Evolutionary conservation across 2,329 filamentous ascomycete species (phyloP).

Genomic region (Podosphaera leucotricha): DNA sequence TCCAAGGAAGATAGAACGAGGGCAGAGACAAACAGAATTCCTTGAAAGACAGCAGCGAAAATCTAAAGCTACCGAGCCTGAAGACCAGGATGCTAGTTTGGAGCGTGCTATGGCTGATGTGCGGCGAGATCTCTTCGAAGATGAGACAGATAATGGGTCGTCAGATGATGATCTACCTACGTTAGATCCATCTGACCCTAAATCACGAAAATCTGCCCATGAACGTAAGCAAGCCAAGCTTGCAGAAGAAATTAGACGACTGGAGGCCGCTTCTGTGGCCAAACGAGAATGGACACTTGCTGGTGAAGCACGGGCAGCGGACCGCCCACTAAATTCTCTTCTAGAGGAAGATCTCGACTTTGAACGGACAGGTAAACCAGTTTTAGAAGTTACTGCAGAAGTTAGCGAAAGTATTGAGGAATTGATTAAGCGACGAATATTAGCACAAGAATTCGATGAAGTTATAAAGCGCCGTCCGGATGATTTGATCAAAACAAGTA

Average conservation of each 20-base stretch:
- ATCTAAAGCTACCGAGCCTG: conserved; percentile 17
- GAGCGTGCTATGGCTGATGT: conserved; percentile 70
- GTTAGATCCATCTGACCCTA: conserved; percentile 43
- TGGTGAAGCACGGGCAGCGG: conserved; percentile 63
- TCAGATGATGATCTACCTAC: conserved; percentile 42
- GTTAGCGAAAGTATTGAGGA: conserved; percentile 79
- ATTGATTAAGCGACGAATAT: conserved; percentile 78
- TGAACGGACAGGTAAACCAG: conserved; percentile 80
- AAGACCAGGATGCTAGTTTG: conserved; percentile 40
- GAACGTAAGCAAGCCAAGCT: conserved; percentile 71
- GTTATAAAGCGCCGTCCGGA: conserved; percentile 63
- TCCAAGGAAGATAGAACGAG: conserved; percentile 41
- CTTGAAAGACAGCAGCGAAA: conserved; percentile 18
- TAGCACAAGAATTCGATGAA: conserved; percentile 81
- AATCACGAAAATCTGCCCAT: conserved; percentile 58
- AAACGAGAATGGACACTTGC: conserved; percentile 79
- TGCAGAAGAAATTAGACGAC: conserved; percentile 67
- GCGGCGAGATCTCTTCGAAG: conserved; percentile 74
- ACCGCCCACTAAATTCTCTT: conserved; percentile 73
- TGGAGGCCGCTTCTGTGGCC: conserved; percentile 72
- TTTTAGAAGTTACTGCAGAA: conserved; percentile 81
- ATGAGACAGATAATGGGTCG: conserved; percentile 39
- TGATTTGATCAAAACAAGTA: conserved; percentile 32
- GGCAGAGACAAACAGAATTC: conserved; percentile 19
- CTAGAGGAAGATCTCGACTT: conserved; percentile 91